phyloP scores from a whole-genome alignment of 495 filamentous ascomycete species.

The Penicillium taxi region DNA sequence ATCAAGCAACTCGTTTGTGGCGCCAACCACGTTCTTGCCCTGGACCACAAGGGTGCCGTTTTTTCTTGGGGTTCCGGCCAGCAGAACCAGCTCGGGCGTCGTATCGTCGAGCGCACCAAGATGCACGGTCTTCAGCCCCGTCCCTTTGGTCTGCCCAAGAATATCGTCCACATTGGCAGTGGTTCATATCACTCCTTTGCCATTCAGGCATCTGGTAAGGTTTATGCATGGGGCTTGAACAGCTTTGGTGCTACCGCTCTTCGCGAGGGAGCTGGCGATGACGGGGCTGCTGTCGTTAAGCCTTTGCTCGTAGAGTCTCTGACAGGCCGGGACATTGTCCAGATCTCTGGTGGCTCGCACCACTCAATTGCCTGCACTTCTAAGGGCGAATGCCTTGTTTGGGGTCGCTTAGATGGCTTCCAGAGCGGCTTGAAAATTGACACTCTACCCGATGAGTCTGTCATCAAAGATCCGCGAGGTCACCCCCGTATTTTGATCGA shows the following conservation, averaged over 20 bases:
- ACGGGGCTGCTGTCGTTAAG: constrained; percentile 48
- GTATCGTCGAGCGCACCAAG: constrained; percentile 48
- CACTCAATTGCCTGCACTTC: constrained; percentile 49
- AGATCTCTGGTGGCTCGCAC: constrained; percentile 49
- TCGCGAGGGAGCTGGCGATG: constrained; percentile 57
- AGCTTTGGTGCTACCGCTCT: constrained; percentile 77
- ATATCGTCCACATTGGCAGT: constrained; percentile 45
- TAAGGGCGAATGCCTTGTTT: constrained; percentile 48
- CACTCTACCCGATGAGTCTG: constrained; percentile 38
- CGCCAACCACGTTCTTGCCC: constrained; percentile 55
- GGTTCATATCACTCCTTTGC: constrained; percentile 61
- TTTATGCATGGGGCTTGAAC: constrained; percentile 84
- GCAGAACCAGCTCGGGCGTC: constrained; percentile 57
- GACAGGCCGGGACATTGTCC: constrained; percentile 31
- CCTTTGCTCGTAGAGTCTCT: constrained; percentile 57
- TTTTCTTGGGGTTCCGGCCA: constrained; percentile 58
- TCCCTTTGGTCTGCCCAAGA: constrained; percentile 58
- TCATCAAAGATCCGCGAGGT: constrained; percentile 42
- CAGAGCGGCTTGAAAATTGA: constrained; percentile 50
- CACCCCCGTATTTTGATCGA: constrained; percentile 48
- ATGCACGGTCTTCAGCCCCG: constrained; percentile 56
- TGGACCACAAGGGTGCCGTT: constrained; percentile 47
- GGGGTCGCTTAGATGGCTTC: constrained; percentile 53
- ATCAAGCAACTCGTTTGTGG: constrained; percentile 51
- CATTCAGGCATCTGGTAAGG: constrained; percentile 58